phyloP scores from a whole-genome alignment of 2,329 filamentous ascomycete genomes.

The Knufia petricola region DNA sequence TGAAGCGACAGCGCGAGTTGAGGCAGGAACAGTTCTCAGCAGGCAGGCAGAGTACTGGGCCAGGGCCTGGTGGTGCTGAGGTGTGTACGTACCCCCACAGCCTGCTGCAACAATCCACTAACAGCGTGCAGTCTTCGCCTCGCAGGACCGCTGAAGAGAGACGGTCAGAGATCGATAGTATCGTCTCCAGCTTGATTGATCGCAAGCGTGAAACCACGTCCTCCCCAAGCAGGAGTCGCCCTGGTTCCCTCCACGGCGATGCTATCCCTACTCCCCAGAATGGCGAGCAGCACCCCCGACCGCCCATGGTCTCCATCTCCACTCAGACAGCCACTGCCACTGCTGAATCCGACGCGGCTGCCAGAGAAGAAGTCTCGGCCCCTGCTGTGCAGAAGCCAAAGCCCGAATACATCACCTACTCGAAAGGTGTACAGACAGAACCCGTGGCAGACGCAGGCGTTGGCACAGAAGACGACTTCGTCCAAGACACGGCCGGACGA shows the following conservation, averaged over 20 bases:
- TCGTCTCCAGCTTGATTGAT: conserved; percentile 78
- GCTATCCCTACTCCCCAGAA: conserved; percentile 69
- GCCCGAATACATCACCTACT: conserved; percentile 84
- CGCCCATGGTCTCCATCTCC: conserved; percentile 37
- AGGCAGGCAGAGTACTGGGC: conserved; percentile 58
- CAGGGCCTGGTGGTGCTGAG: too few species aligned
- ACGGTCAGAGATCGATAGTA: conserved; percentile 45
- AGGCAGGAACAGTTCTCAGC: conserved; percentile 65
- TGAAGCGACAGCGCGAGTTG: conserved; percentile 83
- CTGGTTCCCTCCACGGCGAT: conserved; percentile 75
- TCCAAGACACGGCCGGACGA: conserved; percentile 51
- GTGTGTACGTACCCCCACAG: conserved; percentile 40
- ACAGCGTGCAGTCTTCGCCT: conserved; percentile 16
- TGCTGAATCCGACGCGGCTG: conserved; percentile 38
- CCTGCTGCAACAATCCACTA: conserved; percentile 1
- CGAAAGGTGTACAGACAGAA: conserved; percentile 85
- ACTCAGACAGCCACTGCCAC: conserved; percentile 68
- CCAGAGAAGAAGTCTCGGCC: conserved; percentile 23
- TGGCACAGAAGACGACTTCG: conserved; percentile 47
- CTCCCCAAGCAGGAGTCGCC: conserved; percentile 52
- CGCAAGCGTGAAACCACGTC: conserved; percentile 39
- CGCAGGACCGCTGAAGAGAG: conserved; percentile 19
- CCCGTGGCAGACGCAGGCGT: conserved; percentile 39
- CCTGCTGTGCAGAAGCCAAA: conserved; percentile 25
- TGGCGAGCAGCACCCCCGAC: conserved; percentile 30